Evolutionary conservation across 2,329 filamentous ascomycete genomes (phyloP), one percentile per base, ranked within the genome.

Genomic region (Lachnellula arida): DNA sequence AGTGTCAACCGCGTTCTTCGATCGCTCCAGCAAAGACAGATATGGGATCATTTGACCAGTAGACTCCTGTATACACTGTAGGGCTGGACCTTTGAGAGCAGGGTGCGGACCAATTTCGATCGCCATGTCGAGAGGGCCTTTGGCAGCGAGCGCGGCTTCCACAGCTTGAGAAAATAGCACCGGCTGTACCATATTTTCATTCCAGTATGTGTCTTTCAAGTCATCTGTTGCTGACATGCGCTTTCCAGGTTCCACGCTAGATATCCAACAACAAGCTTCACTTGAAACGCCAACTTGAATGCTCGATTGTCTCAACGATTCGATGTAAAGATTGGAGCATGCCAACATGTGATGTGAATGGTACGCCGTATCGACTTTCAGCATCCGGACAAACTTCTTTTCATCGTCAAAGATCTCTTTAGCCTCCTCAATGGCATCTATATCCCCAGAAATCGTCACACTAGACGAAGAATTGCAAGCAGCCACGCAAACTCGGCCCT

Each of bases 161-260:
- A 79, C 56, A 0, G 76, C 76, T 5, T 67, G 61, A 7, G 70
- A 60, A 56, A 77, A 80, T 4, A 72, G 65, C 9, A 81, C 78
- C 1, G 72, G 55, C 1, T 63, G 62, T 0, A 65, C 53, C 62
- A 81, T 65, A 52, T 81, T 81, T 2, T 69, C 62, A 11, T 46
- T 49, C 64, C 64, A 67, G 44, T 67, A 67, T 9, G 15, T 23
- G 4, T 5, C 22, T 23, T 23, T 23, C 22, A 23, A 11, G 1
- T 42, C 58, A 2, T 34, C 49, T 14, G 46, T 25, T 54, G 46
- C 28, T 56, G 54, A 19, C 42, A 2, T 5, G 22, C 17, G 4
- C 12, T 28, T 22, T 43, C 7, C 8, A 23, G 17, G 15, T 49
- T 55, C 19, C 57, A 60, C 59, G 52, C 56, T 62, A 2, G 61